Evolutionary conservation across 1,284 basidiomycete species (phyloP).

Genomic region (Irpex rosettiformis): DNA sequence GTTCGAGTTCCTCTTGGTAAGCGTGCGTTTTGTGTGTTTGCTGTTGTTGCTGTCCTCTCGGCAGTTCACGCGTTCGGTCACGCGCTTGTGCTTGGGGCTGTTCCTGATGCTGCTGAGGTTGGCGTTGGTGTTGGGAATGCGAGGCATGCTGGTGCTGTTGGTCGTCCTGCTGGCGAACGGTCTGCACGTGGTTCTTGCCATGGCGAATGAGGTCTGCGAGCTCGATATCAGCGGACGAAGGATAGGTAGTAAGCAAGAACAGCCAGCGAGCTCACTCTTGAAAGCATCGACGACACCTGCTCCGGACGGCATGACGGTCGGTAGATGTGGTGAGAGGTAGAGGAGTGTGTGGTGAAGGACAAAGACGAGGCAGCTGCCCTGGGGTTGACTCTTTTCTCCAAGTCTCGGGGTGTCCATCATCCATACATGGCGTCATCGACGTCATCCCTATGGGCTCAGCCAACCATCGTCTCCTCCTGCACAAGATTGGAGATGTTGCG

Average conservation of each 20-base stretch:
- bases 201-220: slow-evolving; percentile 88
- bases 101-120: slow-evolving; percentile 25
- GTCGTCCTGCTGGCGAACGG: slow-evolving; percentile 27
- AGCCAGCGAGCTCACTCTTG: slow-evolving; percentile 25
- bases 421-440: slow-evolving; percentile 17
- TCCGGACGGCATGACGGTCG: slow-evolving; percentile 28
- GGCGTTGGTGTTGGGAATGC: slow-evolving; percentile 30
- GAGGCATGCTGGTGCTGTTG: slow-evolving; percentile 22
- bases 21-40: slow-evolving; percentile 31
- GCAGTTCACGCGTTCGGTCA: slow-evolving; percentile 27
- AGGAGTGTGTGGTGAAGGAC: slow-evolving; percentile 2
- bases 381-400: slow-evolving; percentile 6
- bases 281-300: slow-evolving; percentile 34
- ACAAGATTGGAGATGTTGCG: background rate
- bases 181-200: slow-evolving; percentile 62
- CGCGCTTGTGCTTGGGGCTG: slow-evolving; percentile 23
- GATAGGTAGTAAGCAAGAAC: background rate
- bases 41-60: slow-evolving; percentile 26
- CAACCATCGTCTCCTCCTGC: background rate
- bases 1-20: slow-evolving; percentile 60
- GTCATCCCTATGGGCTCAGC: slow-evolving; percentile 9
- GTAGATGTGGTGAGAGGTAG: slow-evolving; percentile 8
- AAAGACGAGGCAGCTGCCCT: background rate
- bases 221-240: slow-evolving; percentile 9
- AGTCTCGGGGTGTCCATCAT: slow-evolving; percentile 4